These are phyloP conservation scores for Schizonepeta tenuifolia DNA, from an alignment of 257 asterid species.

Conservation along the genomic window DNA sequence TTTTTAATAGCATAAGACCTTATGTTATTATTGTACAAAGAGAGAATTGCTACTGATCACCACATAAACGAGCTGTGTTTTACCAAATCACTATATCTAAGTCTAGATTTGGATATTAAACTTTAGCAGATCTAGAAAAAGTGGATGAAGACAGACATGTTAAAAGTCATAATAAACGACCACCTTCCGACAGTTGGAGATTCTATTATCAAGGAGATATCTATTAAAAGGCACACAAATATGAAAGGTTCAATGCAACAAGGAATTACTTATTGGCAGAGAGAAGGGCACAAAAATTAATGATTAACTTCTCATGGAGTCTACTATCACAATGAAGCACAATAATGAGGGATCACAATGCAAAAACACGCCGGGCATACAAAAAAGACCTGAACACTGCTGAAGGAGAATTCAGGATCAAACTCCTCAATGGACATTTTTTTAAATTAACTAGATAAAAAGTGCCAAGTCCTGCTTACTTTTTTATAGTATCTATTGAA, in stretches of 20 bases:
- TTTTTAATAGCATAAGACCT: not conserved
- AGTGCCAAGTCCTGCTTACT: not conserved
- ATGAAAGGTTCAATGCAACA: too few relatives aligned
- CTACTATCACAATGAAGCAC: too few relatives aligned
- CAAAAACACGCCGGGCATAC: too few relatives aligned
- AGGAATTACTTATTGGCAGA: too few relatives aligned
- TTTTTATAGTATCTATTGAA: not conserved
- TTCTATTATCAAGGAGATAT: too few relatives aligned
- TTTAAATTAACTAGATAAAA: not conserved
- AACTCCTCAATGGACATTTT: not conserved
- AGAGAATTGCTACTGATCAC: not conserved
- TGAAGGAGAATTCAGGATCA: not conserved
- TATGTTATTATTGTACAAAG: not conserved
- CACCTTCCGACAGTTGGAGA: too few relatives aligned
- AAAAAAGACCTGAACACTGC: too few relatives aligned
- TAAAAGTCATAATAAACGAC: too few relatives aligned
- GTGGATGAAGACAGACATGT: not conserved
- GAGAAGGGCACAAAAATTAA: too few relatives aligned
- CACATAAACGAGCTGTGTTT: not conserved
- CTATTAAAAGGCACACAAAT: too few relatives aligned
- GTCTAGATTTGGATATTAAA: not conserved
- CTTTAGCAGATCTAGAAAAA: not conserved
- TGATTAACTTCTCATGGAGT: too few relatives aligned
- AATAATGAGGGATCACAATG: too few relatives aligned
- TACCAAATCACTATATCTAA: not conserved